Evolutionary conservation across 352 stramenopile genomes (phyloP).

Genomic region (Thalassiosira sp.): DNA sequence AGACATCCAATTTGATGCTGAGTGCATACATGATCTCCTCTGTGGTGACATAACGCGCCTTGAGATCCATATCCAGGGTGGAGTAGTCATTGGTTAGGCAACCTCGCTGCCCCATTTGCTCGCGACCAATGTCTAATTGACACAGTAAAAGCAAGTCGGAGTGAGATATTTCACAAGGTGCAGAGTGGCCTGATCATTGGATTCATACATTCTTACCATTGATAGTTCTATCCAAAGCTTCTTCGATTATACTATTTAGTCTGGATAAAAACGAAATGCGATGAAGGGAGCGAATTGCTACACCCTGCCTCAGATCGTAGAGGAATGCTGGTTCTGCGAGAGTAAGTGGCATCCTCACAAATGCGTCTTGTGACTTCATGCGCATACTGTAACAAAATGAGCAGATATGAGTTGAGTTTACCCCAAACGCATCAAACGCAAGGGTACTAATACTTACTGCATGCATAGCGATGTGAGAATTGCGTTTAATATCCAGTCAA

Average conservation of each 20-base stretch:
- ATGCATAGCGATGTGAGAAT: conserved; percentile 61
- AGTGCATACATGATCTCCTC: conserved; percentile 73
- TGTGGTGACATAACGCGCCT: conserved; percentile 68
- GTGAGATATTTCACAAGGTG: not conserved
- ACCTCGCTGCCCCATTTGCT: conserved; percentile 75
- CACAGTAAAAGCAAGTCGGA: conserved; percentile 12
- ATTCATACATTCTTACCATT: conserved; percentile 42
- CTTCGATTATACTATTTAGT: conserved; percentile 73
- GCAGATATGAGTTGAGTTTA: not conserved
- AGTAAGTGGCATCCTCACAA: conserved; percentile 73
- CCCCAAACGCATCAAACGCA: not conserved
- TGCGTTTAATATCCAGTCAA: conserved; percentile 72
- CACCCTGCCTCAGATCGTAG: conserved; percentile 61
- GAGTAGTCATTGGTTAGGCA: conserved; percentile 72
- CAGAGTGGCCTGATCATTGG: not conserved
- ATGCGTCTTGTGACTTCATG: conserved; percentile 67
- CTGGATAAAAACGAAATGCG: conserved; percentile 75
- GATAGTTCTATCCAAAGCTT: conserved; percentile 70
- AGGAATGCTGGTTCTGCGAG: conserved; percentile 74
- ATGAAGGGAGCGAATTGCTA: conserved; percentile 70
- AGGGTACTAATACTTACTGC: conserved; percentile 40
- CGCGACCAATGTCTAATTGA: conserved; percentile 55
- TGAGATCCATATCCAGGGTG: conserved; percentile 77
- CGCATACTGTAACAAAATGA: conserved; percentile 39
- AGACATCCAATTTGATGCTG: conserved; percentile 34